A percentile compares a stretch with the other conserved stretches of the same genome.
Conservation (phyloP, 164 flowering plant species). For the Berberis vulgaris region DNA sequence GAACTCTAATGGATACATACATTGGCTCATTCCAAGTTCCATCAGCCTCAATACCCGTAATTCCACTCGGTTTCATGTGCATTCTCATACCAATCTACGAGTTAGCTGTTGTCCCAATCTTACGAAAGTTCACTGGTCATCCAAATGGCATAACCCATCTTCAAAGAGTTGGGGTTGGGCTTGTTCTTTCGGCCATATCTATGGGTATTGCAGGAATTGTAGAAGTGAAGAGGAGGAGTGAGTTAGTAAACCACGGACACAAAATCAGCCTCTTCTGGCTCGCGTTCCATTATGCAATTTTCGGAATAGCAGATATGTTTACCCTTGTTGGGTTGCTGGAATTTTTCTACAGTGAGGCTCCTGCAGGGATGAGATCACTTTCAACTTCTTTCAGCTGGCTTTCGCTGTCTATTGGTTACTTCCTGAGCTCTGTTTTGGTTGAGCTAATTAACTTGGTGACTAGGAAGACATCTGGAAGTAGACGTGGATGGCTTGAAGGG, state of each 20-base stretch:
- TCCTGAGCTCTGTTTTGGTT: conserved; percentile 14
- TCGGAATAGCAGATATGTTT: conserved; percentile 17
- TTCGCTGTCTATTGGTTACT: conserved; percentile 7
- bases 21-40: conserved; percentile 14
- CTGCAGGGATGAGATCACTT: not conserved
- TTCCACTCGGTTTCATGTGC: conserved; percentile 13
- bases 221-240: conserved; percentile 14
- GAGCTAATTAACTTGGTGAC: conserved; percentile 6
- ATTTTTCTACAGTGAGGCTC: conserved; percentile 11
- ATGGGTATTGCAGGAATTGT: conserved; percentile 15
- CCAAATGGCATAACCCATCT: conserved; percentile 16
- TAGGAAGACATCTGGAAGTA: not conserved
- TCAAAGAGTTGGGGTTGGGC: conserved; percentile 18
- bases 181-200: conserved; percentile 13
- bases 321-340: conserved; percentile 8
- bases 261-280: conserved; percentile 14
- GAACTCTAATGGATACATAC: not conserved
- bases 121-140: conserved; percentile 11
- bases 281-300: conserved; percentile 6
- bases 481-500: conserved; percentile 39
- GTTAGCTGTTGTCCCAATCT: conserved; percentile 10
- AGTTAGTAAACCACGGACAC: not conserved
- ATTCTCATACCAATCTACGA: conserved; percentile 19
- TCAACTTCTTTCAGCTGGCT: not conserved
- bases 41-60: conserved; percentile 16